A percentile compares a stretch with the other conserved stretches of the same genome.
Conservation (phyloP, 2,329 filamentous ascomycete species). For the Claviceps africana region DNA sequence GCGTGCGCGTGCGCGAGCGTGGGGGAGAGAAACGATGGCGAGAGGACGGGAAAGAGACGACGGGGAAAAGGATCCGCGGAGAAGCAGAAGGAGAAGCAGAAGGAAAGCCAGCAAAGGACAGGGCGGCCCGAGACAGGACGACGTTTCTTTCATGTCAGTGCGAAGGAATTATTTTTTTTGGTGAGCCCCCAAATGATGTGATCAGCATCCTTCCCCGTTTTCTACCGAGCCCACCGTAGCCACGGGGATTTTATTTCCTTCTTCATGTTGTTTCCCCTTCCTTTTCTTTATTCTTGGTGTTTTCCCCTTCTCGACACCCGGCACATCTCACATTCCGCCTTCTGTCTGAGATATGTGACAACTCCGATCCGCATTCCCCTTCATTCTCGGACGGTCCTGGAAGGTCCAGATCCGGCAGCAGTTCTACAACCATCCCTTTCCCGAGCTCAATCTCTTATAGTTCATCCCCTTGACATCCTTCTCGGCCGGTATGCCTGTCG, state of each 20-base stretch:
- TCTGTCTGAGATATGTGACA: background rate
- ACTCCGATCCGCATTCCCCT: background rate
- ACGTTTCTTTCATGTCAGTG: background rate
- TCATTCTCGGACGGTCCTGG: background rate
- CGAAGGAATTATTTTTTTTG: background rate
- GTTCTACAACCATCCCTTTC: conserved; percentile 13
- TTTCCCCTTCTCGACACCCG: background rate
- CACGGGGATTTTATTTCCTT: background rate
- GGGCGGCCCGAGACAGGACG: background rate
- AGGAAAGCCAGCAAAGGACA: background rate
- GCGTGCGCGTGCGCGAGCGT: background rate
- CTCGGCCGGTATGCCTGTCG: conserved; percentile 10
- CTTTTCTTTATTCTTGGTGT: background rate
- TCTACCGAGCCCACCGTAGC: background rate
- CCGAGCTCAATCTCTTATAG: conserved; percentile 17
- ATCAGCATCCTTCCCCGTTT: no score
- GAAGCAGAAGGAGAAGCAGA: background rate
- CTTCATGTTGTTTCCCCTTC: background rate
- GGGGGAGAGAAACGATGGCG: background rate
- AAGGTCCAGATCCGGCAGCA: background rate
- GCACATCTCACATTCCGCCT: background rate
- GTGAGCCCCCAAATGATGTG: background rate
- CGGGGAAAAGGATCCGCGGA: background rate
- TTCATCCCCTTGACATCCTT: conserved; percentile 7
- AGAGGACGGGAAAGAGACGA: background rate